phyloP scores from a whole-genome alignment of 306 rosid species.

The Quercus bicolor region DNA sequence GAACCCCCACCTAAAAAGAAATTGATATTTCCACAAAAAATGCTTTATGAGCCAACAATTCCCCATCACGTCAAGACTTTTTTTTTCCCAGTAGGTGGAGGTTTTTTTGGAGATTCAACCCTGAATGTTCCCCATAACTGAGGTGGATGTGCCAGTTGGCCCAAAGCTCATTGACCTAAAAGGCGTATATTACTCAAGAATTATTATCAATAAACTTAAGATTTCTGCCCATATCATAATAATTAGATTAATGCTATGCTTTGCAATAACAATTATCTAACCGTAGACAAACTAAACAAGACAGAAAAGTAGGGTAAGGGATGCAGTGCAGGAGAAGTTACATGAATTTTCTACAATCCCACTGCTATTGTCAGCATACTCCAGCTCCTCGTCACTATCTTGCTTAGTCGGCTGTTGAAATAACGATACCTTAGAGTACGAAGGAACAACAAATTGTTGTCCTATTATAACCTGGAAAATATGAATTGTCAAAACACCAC shows the following conservation, averaged over 20 bases:
- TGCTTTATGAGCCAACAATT: slow-evolving; percentile 3
- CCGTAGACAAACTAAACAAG: not conserved
- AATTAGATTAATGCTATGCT: not conserved
- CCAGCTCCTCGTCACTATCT: slow-evolving; percentile 98
- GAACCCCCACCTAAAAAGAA: not conserved
- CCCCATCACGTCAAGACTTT: not conserved
- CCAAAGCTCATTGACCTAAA: not conserved
- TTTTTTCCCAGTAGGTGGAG: too few relatives aligned
- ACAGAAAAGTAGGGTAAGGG: not conserved
- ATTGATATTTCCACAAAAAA: slow-evolving; percentile 4
- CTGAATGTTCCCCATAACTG: too few relatives aligned
- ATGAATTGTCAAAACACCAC: slow-evolving; percentile 22
- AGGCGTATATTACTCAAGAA: not conserved
- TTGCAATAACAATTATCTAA: slow-evolving; percentile 2
- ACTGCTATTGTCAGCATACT: slow-evolving; percentile 83
- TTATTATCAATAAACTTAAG: not conserved
- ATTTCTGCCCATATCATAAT: not conserved
- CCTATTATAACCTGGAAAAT: slow-evolving; percentile 77
- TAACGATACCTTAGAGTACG: slow-evolving; percentile 80
- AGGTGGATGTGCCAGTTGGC: too few relatives aligned
- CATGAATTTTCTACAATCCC: slow-evolving; percentile 49
- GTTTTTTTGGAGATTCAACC: too few relatives aligned
- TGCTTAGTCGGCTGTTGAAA: slow-evolving; percentile 77
- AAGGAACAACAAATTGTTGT: slow-evolving; percentile 69
- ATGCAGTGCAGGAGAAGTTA: slow-evolving; percentile 20